Evolutionary conservation across 2,329 filamentous ascomycete genomes (phyloP), one percentile per base, ranked within the genome.

Genomic region (Sporothrix inflata): DNA sequence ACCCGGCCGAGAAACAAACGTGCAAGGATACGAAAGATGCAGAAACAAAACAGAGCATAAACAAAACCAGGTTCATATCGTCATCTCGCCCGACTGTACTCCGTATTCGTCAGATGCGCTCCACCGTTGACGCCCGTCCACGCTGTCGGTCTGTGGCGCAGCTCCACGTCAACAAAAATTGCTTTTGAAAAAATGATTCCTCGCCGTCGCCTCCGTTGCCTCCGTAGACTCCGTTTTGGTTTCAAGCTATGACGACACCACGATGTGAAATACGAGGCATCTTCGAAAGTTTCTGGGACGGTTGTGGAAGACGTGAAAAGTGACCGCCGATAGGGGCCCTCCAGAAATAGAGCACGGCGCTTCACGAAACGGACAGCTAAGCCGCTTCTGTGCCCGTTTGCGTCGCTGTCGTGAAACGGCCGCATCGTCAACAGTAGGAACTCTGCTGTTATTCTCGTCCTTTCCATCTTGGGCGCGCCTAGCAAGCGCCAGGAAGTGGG

Each of bases 91-190:
- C 30, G 34, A 27, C 40, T 14, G 38, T 65, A 30, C 30, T 30
- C 40, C 40, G 38, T 65, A 30, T 47, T 30, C 40, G 61, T 47
- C 38, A 24, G 30, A 3, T 34, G 30, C 30, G 30, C 30, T 34
- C 30, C 30, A 63, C 3, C 9, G 19, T 27, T 12, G 2, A 45
- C n/a, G 16, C 21, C 21, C 12, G 7, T 21, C 30, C 47, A 24
- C 30, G 47, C 30, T n/a, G 49, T n/a, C 34, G 19, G 66, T 55
- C 49, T 69, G 66, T 40, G 49, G 66, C 66, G 66, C 66, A 69
- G 49, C 30, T 61, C 53, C 53, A 30, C 38, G 60, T 49, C 19
- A 63, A 63, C 19, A 57, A 51, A 51, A 51, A n/a, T n/a, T n/a
- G n/a, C n/a, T n/a, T n/a, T n/a, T n/a, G 30, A 21, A 8, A 9